Percentiles rank a stretch among this genome's conserved stretches.
Evolutionary conservation across 2,329 filamentous ascomycete genomes (phyloP).

Genomic region (Fusarium musae): DNA sequence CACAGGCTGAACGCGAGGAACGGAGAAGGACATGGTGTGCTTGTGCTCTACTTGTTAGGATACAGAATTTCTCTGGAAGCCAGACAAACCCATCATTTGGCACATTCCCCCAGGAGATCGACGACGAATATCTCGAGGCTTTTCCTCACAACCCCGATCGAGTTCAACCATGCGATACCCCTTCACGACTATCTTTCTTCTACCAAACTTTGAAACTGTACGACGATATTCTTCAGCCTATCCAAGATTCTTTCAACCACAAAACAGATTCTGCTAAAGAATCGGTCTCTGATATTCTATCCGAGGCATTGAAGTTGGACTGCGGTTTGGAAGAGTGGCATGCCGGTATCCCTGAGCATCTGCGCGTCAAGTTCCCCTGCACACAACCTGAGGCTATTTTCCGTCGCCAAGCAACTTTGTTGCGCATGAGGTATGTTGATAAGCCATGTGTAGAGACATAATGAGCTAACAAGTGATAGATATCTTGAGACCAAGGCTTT

Average conservation of each 20-base stretch:
- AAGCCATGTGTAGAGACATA: accelerated
- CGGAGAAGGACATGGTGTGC: slow-evolving; percentile 43
- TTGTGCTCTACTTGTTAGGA: slow-evolving; percentile 36
- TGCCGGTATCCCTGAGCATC: slow-evolving; percentile 31
- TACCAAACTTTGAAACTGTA: slow-evolving; percentile 36
- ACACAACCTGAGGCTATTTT: slow-evolving; percentile 33
- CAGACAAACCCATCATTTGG: slow-evolving; percentile 24
- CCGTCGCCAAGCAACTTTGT: slow-evolving; percentile 38
- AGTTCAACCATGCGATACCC: slow-evolving; percentile 32
- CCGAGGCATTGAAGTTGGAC: slow-evolving; percentile 32
- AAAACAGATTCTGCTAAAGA: not conserved
- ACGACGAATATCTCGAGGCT: slow-evolving; percentile 40
- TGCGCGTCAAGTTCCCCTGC: slow-evolving; percentile 31
- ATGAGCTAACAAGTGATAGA: slow-evolving; percentile 10
- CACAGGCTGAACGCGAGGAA: slow-evolving; percentile 38
- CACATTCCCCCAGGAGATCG: slow-evolving; percentile 35
- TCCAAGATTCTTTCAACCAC: slow-evolving; percentile 26
- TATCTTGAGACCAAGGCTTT: slow-evolving; percentile 41
- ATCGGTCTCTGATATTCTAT: slow-evolving; percentile 22
- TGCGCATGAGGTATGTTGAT: slow-evolving; percentile 34
- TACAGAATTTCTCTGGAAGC: slow-evolving; percentile 33
- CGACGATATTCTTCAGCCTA: slow-evolving; percentile 33
- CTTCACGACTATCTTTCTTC: slow-evolving; percentile 41
- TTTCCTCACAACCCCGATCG: not conserved
- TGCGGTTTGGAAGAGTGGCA: slow-evolving; percentile 40